Evolutionary conservation across 768 basidiomycete genomes (phyloP).

Genomic region (Pulveroboletus frians): DNA sequence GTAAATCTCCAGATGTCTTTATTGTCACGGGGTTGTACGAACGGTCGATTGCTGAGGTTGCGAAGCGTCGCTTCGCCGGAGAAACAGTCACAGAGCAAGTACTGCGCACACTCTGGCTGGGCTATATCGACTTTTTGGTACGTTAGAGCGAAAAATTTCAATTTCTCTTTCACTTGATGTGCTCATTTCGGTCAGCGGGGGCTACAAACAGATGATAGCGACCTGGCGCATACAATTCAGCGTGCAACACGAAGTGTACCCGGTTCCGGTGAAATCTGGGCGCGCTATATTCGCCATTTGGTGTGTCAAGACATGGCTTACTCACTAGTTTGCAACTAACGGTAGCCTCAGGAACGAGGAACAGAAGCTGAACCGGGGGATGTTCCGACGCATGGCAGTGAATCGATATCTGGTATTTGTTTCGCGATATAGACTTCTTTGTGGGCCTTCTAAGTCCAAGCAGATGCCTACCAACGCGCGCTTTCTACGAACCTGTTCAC

Average conservation of each 20-base stretch:
- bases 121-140: slow-evolving; percentile 69
- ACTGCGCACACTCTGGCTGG: slow-evolving; percentile 64
- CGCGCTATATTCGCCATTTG: slow-evolving; percentile 67
- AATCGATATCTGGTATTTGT: slow-evolving; percentile 24
- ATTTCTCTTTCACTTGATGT: neutral
- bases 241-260: slow-evolving; percentile 72
- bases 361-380: slow-evolving; percentile 15
- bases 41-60: slow-evolving; percentile 70
- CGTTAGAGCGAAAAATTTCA: slow-evolving; percentile 16
- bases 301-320: slow-evolving; percentile 35
- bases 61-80: slow-evolving; percentile 49
- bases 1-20: slow-evolving; percentile 53
- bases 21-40: slow-evolving; percentile 61
- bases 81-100: slow-evolving; percentile 54
- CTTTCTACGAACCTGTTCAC: slow-evolving; percentile 51
- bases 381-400: slow-evolving; percentile 14
- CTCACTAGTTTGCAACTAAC: neutral
- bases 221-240: slow-evolving; percentile 39
- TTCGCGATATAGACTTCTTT: neutral
- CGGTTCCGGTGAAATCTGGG: slow-evolving; percentile 72
- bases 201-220: slow-evolving; percentile 38
- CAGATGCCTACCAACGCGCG: slow-evolving; percentile 58
- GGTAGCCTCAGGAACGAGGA: slow-evolving; percentile 17
- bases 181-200: slow-evolving; percentile 16
- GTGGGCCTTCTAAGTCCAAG: slow-evolving; percentile 4